Conservation (phyloP, 2,329 filamentous ascomycete genomes). For the Paraphaeosphaeria minitans region DNA sequence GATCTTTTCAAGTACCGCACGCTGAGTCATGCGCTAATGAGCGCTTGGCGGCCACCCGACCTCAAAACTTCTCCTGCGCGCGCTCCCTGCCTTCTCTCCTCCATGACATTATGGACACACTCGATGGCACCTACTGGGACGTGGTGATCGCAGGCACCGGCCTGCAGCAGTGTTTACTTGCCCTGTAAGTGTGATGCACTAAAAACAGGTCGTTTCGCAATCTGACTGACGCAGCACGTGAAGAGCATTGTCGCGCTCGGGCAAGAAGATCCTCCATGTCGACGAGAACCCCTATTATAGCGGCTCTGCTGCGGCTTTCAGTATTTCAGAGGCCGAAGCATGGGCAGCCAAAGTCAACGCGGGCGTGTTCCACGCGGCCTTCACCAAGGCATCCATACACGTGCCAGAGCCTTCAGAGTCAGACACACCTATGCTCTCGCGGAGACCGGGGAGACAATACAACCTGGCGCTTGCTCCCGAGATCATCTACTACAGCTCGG, state of each 20-base stretch:
- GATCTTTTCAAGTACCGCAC: slow-evolving; percentile 28
- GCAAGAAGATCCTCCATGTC: slow-evolving; percentile 88
- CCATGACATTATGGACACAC: slow-evolving; percentile 52
- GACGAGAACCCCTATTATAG: slow-evolving; percentile 90
- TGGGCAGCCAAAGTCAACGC: slow-evolving; percentile 64
- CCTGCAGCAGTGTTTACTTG: slow-evolving; percentile 58
- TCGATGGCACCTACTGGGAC: slow-evolving; percentile 58
- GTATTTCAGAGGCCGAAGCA: slow-evolving; percentile 76
- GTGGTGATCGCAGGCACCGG: slow-evolving; percentile 60
- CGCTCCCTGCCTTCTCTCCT: slow-evolving; percentile 20
- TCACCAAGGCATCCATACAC: slow-evolving; percentile 41
- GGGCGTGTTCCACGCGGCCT: slow-evolving; percentile 28
- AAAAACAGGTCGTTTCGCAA: slow-evolving; percentile 42
- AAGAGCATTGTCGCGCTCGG: slow-evolving; percentile 90
- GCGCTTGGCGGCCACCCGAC: slow-evolving; percentile 12
- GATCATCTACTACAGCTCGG: slow-evolving; percentile 81
- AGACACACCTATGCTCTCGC: slow-evolving; percentile 35
- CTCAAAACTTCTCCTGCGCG: slow-evolving; percentile 26
- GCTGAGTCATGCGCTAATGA: slow-evolving; percentile 45
- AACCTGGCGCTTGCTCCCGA: slow-evolving; percentile 84
- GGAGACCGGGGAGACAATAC: slow-evolving; percentile 74
- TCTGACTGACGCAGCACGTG: slow-evolving; percentile 73
- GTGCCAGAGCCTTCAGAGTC: slow-evolving; percentile 23
- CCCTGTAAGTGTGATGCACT: slow-evolving; percentile 52
- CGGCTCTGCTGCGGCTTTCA: slow-evolving; percentile 82